Conservation (phyloP, 2,329 filamentous ascomycete species). For the Alternaria sp. region DNA sequence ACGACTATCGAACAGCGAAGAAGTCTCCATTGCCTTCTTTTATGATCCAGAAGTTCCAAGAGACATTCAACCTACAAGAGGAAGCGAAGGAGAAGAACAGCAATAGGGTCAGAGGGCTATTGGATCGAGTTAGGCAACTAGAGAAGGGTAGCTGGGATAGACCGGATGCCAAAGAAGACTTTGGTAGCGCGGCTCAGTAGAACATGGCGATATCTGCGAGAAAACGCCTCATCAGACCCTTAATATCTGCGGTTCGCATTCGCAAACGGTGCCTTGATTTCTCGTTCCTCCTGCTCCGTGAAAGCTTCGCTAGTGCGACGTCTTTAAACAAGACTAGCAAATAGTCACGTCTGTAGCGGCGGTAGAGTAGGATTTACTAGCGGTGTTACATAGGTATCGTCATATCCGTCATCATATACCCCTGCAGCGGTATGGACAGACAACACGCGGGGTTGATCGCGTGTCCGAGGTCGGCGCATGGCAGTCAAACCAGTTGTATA, state of each 20-base stretch:
- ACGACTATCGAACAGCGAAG: slow-evolving; percentile 69
- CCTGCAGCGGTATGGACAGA: neutral
- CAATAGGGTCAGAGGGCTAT: slow-evolving; percentile 61
- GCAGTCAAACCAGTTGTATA: neutral
- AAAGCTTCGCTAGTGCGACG: neutral
- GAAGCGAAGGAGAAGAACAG: slow-evolving; percentile 61
- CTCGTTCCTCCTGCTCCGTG: neutral
- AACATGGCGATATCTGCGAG: neutral
- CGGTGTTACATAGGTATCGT: slow-evolving; percentile 1
- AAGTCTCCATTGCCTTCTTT: slow-evolving; percentile 67
- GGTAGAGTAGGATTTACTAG: neutral
- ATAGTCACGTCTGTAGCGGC: neutral
- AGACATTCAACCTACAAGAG: slow-evolving; percentile 68
- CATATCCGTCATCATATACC: neutral
- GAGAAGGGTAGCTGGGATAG: slow-evolving; percentile 79
- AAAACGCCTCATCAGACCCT: neutral
- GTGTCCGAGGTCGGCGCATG: neutral
- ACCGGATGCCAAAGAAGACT: slow-evolving; percentile 73
- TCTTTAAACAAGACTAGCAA: neutral
- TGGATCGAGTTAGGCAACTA: slow-evolving; percentile 58
- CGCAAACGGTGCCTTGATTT: neutral
- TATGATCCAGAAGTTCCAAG: slow-evolving; percentile 65
- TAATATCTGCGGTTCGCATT: neutral
- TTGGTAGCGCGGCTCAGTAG: slow-evolving; percentile 46
- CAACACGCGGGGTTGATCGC: slow-evolving; percentile 10